Evolutionary conservation across 495 filamentous ascomycete species (phyloP).

Genomic region (Talaromyces liani): DNA sequence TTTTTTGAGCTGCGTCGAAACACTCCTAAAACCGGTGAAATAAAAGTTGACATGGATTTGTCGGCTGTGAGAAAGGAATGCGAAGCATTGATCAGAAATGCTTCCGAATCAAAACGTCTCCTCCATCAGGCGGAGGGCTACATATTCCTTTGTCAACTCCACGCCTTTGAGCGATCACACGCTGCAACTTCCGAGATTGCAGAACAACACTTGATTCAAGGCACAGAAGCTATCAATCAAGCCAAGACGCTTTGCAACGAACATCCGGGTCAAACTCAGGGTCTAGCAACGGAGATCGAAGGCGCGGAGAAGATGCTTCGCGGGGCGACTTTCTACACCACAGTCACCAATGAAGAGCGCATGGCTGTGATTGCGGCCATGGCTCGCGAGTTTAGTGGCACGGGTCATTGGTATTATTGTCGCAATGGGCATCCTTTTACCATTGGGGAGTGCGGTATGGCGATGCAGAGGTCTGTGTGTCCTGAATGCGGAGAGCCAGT

Average conservation of each 20-base stretch:
- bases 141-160: conserved; percentile 28
- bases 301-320: conserved; percentile 25
- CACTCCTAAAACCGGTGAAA: background rate
- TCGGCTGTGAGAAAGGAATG: conserved; percentile 27
- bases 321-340: conserved; percentile 29
- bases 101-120: conserved; percentile 9
- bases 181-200: background rate
- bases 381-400: conserved; percentile 41
- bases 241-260: conserved; percentile 21
- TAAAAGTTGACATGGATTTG: conserved; percentile 25
- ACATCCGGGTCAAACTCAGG: conserved; percentile 19
- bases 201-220: conserved; percentile 5
- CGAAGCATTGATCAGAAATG: conserved; percentile 8
- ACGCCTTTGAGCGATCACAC: conserved; percentile 24
- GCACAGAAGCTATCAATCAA: conserved; percentile 11
- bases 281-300: conserved; percentile 21
- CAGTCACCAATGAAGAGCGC: conserved; percentile 40
- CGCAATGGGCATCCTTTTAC: conserved; percentile 65
- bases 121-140: conserved; percentile 23
- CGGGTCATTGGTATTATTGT: conserved; percentile 65
- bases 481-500: conserved; percentile 57
- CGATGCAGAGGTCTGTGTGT: conserved; percentile 54
- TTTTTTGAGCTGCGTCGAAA: conserved; percentile 33
- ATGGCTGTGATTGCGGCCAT: conserved; percentile 43
- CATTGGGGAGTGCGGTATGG: conserved; percentile 65